Evolutionary conservation across 2,329 filamentous ascomycete genomes (phyloP).

Genomic region (Cryphonectria parasitica): DNA sequence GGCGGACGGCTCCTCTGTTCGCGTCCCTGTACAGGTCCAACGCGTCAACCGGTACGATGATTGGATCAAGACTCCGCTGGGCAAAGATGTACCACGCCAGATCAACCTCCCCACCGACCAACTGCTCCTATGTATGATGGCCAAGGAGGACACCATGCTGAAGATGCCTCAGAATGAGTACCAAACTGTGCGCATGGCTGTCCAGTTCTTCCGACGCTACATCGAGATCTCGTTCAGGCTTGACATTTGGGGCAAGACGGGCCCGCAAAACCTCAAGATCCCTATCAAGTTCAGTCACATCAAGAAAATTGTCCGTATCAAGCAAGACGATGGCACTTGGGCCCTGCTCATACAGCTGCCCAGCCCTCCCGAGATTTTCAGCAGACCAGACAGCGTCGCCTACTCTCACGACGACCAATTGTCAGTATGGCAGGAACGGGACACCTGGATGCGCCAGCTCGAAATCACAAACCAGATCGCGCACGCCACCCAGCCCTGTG

Average conservation of each 20-base stretch:
- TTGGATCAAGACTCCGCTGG: constrained; percentile 11
- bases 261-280: constrained; percentile 42
- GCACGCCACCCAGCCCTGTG: constrained; percentile 29
- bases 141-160: constrained; percentile 22
- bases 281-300: constrained; percentile 52
- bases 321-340: constrained; percentile 38
- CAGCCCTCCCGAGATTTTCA: constrained; percentile 54
- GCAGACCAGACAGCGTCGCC: constrained; percentile 39
- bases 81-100: neutral
- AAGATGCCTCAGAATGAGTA: constrained; percentile 23
- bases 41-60: neutral
- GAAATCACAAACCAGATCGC: constrained; percentile 45
- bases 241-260: constrained; percentile 1
- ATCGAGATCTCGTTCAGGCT: constrained; percentile 24
- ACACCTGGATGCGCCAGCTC: constrained; percentile 55
- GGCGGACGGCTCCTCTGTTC: neutral
- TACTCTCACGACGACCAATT: constrained; percentile 40
- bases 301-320: constrained; percentile 46
- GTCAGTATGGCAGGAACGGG: constrained; percentile 44
- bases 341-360: constrained; percentile 52
- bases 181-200: constrained; percentile 9
- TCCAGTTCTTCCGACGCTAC: constrained; percentile 21
- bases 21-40: neutral
- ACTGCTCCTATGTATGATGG: constrained; percentile 26
- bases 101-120: constrained; percentile 2